Conservation (phyloP, 1,139 yeast genomes). For the Blastobotrys ciferrii region DNA sequence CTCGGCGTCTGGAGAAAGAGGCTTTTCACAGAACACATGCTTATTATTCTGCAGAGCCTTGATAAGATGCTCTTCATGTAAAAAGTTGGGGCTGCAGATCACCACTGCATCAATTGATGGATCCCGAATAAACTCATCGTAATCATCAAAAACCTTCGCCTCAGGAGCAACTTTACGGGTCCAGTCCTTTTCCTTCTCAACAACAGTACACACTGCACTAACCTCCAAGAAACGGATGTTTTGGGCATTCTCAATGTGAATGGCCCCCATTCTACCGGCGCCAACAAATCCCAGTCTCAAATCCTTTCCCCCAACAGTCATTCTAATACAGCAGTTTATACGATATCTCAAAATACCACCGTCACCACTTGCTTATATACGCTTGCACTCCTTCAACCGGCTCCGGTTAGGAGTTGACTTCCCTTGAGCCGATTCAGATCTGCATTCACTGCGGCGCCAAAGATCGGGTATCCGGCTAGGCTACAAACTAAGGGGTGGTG, state of each 20-base stretch:
- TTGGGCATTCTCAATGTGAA: constrained; percentile 19
- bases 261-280: constrained; percentile 23
- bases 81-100: constrained; percentile 21
- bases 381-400: too few relatives aligned
- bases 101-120: constrained; percentile 20
- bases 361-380: too few relatives aligned
- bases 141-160: constrained; percentile 19
- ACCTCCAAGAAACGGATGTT: constrained; percentile 15
- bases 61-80: constrained; percentile 23
- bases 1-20: neutral
- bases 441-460: too few relatives aligned
- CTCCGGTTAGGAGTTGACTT: too few relatives aligned
- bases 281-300: too few relatives aligned
- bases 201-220: constrained; percentile 20
- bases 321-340: too few relatives aligned
- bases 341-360: too few relatives aligned
- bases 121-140: constrained; percentile 19
- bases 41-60: constrained; percentile 18
- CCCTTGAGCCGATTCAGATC: too few relatives aligned
- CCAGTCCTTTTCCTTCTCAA: constrained; percentile 21
- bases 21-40: constrained; percentile 22
- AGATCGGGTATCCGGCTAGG: too few relatives aligned
- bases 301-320: too few relatives aligned
- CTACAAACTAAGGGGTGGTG: too few relatives aligned
- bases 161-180: constrained; percentile 12